Evolutionary conservation across 2,329 filamentous ascomycete genomes (phyloP).

Genomic region (Fusarium nelsonii): DNA sequence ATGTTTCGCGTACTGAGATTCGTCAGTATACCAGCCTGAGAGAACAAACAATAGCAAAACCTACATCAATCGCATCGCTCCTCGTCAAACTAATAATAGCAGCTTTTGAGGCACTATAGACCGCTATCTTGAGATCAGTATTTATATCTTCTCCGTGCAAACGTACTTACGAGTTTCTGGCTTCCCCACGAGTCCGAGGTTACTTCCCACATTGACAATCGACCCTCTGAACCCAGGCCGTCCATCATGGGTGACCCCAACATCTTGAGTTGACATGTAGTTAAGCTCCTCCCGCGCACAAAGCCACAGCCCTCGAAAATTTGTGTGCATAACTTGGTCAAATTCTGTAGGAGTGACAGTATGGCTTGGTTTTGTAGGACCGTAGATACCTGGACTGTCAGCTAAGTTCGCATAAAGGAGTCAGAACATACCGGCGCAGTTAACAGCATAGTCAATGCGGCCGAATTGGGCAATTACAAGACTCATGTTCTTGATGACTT

Average conservation of each 20-base stretch:
- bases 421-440: constrained; percentile 54
- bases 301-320: constrained; percentile 61
- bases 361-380: constrained; percentile 53
- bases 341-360: constrained; percentile 55
- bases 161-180: constrained; percentile 55
- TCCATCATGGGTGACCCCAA: constrained; percentile 57
- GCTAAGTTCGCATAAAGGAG: not conserved
- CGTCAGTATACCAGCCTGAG: not conserved
- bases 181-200: constrained; percentile 58
- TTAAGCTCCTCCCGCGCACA: constrained; percentile 57
- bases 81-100: constrained; percentile 59
- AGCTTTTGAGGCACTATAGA: constrained; percentile 61
- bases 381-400: constrained; percentile 52
- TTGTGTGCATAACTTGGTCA: constrained; percentile 57
- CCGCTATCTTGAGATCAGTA: constrained; percentile 39
- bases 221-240: constrained; percentile 54
- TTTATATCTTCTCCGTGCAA: accelerated
- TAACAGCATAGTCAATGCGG: constrained; percentile 61
- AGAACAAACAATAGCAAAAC: constrained; percentile 1
- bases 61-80: constrained; percentile 60
- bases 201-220: constrained; percentile 61
- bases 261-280: constrained; percentile 60
- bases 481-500: constrained; percentile 53
- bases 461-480: constrained; percentile 52
- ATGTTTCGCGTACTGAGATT: constrained; percentile 56